phyloP scores from a whole-genome alignment of 2,329 filamentous ascomycete species.

The Colletotrichum musae region DNA sequence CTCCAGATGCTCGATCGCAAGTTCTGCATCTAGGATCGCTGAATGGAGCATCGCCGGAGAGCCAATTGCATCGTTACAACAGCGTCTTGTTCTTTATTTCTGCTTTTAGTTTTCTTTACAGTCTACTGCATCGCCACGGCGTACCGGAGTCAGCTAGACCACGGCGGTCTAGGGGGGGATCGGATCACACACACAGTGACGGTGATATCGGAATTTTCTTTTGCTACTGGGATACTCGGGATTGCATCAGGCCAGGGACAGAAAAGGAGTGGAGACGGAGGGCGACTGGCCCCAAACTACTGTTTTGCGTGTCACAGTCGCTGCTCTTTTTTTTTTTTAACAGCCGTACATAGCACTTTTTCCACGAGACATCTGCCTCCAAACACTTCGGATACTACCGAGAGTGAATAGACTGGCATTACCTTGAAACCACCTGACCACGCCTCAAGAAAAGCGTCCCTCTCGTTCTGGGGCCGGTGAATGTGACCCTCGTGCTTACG shows the following conservation, averaged over 20 bases:
- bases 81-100: background rate
- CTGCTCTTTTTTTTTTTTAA: conserved; percentile 9
- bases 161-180: conserved; percentile 19
- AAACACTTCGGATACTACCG: conserved; percentile 2
- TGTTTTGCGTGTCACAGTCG: conserved; percentile 22
- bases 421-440: background rate
- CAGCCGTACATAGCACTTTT: conserved; percentile 28
- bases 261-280: conserved; percentile 19
- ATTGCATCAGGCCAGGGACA: conserved; percentile 36
- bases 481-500: background rate
- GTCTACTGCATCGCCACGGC: conserved; percentile 35
- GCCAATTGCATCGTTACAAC: conserved; percentile 17
- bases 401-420: conserved; percentile 34
- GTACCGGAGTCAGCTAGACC: conserved; percentile 21
- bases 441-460: background rate
- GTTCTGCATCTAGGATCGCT: conserved; percentile 55
- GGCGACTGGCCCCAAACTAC: background rate
- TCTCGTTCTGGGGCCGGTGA: background rate
- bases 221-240: conserved; percentile 5
- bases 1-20: conserved; percentile 76
- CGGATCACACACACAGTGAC: conserved; percentile 10
- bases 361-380: background rate
- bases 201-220: conserved; percentile 9
- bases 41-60: background rate
- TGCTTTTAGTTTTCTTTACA: background rate